Evolutionary conservation across 139 green algal genomes (phyloP).

Genomic region (Dunaliella primolecta): DNA sequence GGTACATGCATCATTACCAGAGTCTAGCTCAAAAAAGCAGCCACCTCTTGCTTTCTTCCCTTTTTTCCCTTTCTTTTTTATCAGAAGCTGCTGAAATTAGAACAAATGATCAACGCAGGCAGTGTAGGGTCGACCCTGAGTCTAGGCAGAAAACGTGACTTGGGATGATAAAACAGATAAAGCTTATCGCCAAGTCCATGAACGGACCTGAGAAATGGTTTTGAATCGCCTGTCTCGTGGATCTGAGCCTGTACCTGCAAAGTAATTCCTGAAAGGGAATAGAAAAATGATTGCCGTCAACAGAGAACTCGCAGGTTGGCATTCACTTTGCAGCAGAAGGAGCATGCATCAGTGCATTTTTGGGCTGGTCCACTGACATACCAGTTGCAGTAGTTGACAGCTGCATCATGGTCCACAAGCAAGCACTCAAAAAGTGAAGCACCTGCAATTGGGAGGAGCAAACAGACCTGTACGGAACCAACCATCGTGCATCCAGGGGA

Average conservation of each 20-base stretch:
- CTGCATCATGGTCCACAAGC: slow-evolving; percentile 70
- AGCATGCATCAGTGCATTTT: no score
- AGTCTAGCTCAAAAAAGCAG: neutral
- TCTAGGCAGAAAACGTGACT: no score
- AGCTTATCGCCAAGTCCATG: no score
- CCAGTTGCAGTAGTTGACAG: slow-evolving; percentile 78
- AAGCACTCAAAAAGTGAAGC: slow-evolving; percentile 68
- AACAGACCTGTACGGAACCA: neutral
- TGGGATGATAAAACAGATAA: no score
- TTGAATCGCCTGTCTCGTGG: slow-evolving; percentile 48
- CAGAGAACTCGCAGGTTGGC: no score
- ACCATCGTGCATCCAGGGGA: neutral
- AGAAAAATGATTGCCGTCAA: no score
- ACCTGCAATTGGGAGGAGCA: slow-evolving; percentile 18
- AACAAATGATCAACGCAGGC: neutral
- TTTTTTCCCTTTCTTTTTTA: no score
- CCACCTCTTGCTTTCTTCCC: no score
- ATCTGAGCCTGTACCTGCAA: slow-evolving; percentile 35
- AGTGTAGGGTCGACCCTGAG: no score
- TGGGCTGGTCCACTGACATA: no score
- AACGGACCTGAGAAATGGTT: slow-evolving; percentile 45
- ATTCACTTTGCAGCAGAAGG: no score
- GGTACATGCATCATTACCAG: neutral
- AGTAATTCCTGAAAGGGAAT: slow-evolving; percentile 13
- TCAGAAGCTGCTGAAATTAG: no score